Conservation (phyloP, 768 basidiomycete genomes). For the Hypholoma sublateritium region DNA sequence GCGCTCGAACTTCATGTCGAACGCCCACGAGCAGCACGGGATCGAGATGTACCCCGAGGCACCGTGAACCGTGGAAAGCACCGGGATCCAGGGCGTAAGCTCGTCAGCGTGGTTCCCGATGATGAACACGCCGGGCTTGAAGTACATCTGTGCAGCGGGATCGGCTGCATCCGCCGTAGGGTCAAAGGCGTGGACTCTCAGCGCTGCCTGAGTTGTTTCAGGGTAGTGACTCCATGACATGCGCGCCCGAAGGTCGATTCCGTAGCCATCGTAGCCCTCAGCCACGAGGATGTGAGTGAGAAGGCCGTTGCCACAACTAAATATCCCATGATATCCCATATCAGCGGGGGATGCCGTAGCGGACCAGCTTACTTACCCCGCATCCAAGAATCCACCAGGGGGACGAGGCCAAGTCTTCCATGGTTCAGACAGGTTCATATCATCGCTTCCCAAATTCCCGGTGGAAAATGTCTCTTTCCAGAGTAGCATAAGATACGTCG, state of each 20-base stretch:
- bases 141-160: conserved; percentile 19
- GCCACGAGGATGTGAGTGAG: conserved; percentile 82
- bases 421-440: conserved; percentile 32
- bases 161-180: conserved; percentile 37
- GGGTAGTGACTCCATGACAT: conserved; percentile 86
- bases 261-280: conserved; percentile 84
- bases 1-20: conserved; percentile 68
- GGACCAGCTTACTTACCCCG: conserved; percentile 55
- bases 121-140: conserved; percentile 60
- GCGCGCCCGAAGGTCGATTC: conserved; percentile 84
- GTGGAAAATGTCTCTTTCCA: conserved; percentile 75
- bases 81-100: conserved; percentile 91
- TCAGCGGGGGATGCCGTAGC: background rate
- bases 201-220: conserved; percentile 49
- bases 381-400: conserved; percentile 82
- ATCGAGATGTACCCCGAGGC: conserved; percentile 78
- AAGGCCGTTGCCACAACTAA: conserved; percentile 89
- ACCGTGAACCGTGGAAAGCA: conserved; percentile 62
- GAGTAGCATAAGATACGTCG: conserved; percentile 87
- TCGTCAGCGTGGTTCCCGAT: conserved; percentile 98
- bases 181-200: conserved; percentile 73
- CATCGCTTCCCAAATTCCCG: background rate
- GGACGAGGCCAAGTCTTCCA: conserved; percentile 82
- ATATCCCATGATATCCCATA: background rate
- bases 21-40: conserved; percentile 88